Evolutionary conservation across 163 green algal genomes (phyloP).

Genomic region (Volvox carteri): DNA sequence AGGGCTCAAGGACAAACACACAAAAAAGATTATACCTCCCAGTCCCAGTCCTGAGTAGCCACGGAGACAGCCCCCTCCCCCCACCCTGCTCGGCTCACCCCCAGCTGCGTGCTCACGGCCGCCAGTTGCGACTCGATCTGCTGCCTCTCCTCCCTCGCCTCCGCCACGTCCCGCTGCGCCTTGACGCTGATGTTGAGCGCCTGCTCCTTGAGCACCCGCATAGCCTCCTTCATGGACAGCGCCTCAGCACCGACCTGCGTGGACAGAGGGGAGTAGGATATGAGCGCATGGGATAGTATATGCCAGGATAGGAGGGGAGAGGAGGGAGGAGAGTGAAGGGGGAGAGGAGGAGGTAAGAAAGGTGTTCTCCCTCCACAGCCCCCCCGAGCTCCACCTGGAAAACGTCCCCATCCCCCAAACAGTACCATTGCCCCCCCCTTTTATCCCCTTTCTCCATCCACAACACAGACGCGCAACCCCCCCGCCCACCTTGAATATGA

Average conservation of each 20-base stretch:
- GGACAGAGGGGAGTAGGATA: too few relatives aligned
- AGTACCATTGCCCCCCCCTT: too few relatives aligned
- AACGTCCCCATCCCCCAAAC: too few relatives aligned
- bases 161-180: slow-evolving; percentile 36
- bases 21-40: too few relatives aligned
- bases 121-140: slow-evolving; percentile 31
- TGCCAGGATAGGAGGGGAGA: too few relatives aligned
- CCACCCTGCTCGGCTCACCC: slow-evolving; percentile 22
- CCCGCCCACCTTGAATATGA: slow-evolving; percentile 44
- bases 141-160: slow-evolving; percentile 8
- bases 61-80: not conserved
- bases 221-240: slow-evolving; percentile 50
- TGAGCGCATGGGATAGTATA: too few relatives aligned
- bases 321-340: not conserved
- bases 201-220: slow-evolving; percentile 51
- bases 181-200: slow-evolving; percentile 34
- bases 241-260: slow-evolving; percentile 48
- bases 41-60: too few relatives aligned
- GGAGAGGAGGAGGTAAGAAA: not conserved
- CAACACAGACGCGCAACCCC: not conserved
- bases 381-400: too few relatives aligned
- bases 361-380: too few relatives aligned
- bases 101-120: slow-evolving; percentile 13
- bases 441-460: too few relatives aligned
- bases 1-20: not conserved